Evolutionary conservation across 164 flowering plant genomes (phyloP).

Genomic region (Taxillus chinensis): DNA sequence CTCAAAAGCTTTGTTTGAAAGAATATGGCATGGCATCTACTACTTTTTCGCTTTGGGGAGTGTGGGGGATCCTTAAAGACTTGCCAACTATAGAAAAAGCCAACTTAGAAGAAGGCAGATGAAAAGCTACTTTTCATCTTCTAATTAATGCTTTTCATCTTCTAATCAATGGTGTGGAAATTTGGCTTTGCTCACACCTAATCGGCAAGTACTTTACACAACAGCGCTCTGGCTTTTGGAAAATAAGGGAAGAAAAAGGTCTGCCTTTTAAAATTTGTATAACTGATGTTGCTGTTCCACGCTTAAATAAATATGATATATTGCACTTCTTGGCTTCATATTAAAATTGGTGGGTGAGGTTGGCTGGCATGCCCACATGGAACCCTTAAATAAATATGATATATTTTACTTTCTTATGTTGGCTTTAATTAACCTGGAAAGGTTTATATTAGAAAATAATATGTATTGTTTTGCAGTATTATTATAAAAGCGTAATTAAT

Average conservation of each 20-base stretch:
- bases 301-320: constrained; percentile 10
- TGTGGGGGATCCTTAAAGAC: constrained; percentile 30
- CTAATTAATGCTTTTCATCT: not conserved
- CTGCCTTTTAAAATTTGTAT: too few relatives aligned
- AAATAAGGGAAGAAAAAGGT: constrained; percentile 7
- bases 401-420: too few relatives aligned
- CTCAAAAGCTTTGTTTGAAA: constrained; percentile 23
- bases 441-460: too few relatives aligned
- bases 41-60: constrained; percentile 7
- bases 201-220: constrained; percentile 28
- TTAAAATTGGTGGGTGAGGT: too few relatives aligned
- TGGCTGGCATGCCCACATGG: too few relatives aligned
- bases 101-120: constrained; percentile 15
- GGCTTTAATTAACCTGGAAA: too few relatives aligned
- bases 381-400: too few relatives aligned
- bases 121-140: constrained; percentile 16
- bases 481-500: too few relatives aligned
- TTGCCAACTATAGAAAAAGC: constrained; percentile 26
- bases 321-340: too few relatives aligned
- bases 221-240: constrained; percentile 29
- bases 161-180: constrained; percentile 16
- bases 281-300: constrained; percentile 3
- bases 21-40: constrained; percentile 22
- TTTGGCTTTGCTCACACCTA: constrained; percentile 15
- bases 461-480: too few relatives aligned